Evolutionary conservation across 495 filamentous ascomycete species (phyloP), one percentile per base, ranked within the genome.

Genomic region (Penicillium psychrofluorescens): DNA sequence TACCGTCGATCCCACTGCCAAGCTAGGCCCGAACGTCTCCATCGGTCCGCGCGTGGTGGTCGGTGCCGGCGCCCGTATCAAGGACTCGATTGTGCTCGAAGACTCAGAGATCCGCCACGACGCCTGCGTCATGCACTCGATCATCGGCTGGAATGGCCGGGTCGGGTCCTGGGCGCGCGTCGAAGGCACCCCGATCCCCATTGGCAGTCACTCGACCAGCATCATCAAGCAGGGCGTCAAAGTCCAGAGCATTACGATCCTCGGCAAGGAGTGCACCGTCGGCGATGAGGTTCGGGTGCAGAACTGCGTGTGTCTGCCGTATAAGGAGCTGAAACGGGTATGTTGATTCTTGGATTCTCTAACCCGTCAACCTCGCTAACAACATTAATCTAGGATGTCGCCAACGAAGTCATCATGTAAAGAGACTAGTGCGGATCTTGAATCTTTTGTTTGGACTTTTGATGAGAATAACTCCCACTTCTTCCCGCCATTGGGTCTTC

Each of bases 271-370:
- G 64, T 97, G 94, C 58, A 83, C 72, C 29, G 94, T 97, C 40
- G 90, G 83, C 1, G 92, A 99, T 55, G 92, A 99, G 61, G 85
- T 99, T 28, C 81, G 90, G 42, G 90, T 99, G 53, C 92, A 96
- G 72, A 99, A 99, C 71, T 99, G 92, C 63, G 84, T 99, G 45
- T 96, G 92, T 67, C 66, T 99, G 72, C 92, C 92, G 16, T 95
- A 90, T 63, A 99, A 99, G 79, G 94, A 97, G 67, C 71, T 99
- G 61, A 99, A 97, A 80, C 80, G 88, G 73, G 91, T 95, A 74
- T 64, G 89, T 83, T 37, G 22, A 13, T 9, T 30, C 14, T 37
- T 30, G 29, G 34, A 22, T 10, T 40, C 22, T 36, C 4, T 40
- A 31, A 22, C 11, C n/a, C 10, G 16, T 10, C 33, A 22, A 33